These are phyloP conservation scores for Delphinella strobiligena DNA, from an alignment of 2,329 filamentous ascomycete species.

Conservation along the genomic window DNA sequence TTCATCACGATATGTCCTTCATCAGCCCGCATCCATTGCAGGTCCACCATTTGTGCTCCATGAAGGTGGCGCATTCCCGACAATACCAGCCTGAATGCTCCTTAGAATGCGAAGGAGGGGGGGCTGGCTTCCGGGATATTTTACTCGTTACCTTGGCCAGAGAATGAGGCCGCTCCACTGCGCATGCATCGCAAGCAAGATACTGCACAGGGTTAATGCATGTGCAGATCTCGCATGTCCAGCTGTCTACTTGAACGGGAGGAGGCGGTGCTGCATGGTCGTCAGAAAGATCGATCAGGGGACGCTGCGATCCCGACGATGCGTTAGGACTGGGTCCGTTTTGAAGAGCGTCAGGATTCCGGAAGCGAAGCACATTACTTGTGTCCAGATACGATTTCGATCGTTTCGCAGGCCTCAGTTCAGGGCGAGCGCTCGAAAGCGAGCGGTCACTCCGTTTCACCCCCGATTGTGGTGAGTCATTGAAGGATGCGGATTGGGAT, in stretches of 20 bases:
- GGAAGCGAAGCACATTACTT: neutral
- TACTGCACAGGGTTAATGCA: conserved; percentile 48
- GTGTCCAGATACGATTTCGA: neutral
- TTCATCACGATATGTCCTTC: conserved; percentile 38
- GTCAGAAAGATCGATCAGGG: too few relatives aligned
- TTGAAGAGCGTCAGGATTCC: neutral
- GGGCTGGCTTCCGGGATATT: neutral
- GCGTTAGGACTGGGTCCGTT: neutral
- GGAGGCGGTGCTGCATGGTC: too few relatives aligned
- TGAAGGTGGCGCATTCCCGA: conserved; percentile 45
- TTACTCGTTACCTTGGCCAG: conserved; percentile 2
- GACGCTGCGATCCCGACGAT: neutral
- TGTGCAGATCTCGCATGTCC: conserved; percentile 51
- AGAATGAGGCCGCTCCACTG: conserved; percentile 39
- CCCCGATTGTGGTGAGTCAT: neutral
- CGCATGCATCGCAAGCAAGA: conserved; percentile 49
- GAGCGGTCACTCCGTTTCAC: neutral
- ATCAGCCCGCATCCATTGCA: conserved; percentile 48
- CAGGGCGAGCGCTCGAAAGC: neutral
- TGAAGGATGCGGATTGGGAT: neutral
- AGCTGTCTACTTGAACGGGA: conserved; percentile 17
- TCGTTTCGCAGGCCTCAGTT: neutral
- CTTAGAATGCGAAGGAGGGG: neutral
- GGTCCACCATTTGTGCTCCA: conserved; percentile 55
- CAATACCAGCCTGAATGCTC: conserved; percentile 45